Evolutionary conservation across 177 flowering plant species (phyloP).

Genomic region (Tripterygium wilfordii): DNA sequence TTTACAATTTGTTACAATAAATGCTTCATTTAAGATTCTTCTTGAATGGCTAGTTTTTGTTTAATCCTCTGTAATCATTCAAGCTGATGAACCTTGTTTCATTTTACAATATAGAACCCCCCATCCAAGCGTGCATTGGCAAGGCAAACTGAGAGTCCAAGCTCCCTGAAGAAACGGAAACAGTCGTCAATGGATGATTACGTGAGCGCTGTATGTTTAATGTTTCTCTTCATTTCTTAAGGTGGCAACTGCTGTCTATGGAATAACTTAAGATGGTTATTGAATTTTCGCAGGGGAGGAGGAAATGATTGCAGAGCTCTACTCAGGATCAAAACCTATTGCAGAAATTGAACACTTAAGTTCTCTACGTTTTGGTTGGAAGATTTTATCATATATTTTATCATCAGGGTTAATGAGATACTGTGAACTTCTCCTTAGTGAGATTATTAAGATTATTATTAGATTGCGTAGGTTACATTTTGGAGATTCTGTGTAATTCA

Average conservation of each 20-base stretch:
- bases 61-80: neutral
- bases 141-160: slow-evolving; percentile 61
- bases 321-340: neutral
- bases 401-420: too few relatives aligned
- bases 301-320: slow-evolving; percentile 25
- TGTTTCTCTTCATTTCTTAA: neutral
- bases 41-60: neutral
- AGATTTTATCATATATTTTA: too few relatives aligned
- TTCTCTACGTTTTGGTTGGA: neutral
- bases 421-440: too few relatives aligned
- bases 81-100: neutral
- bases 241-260: neutral
- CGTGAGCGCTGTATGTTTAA: slow-evolving; percentile 42
- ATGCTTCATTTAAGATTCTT: neutral
- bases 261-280: neutral
- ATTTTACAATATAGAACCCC: slow-evolving; percentile 40
- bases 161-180: slow-evolving; percentile 66
- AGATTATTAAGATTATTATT: too few relatives aligned
- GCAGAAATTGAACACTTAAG: neutral
- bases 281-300: slow-evolving; percentile 43
- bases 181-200: slow-evolving; percentile 81
- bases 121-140: slow-evolving; percentile 71
- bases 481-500: too few relatives aligned
- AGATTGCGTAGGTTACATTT: too few relatives aligned
- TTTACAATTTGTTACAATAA: neutral